A percentile compares a stretch with the other conserved stretches of the same genome.
These are phyloP conservation scores for Datura wrightii DNA, from an alignment of 257 asterid species.

Conservation along the genomic window DNA sequence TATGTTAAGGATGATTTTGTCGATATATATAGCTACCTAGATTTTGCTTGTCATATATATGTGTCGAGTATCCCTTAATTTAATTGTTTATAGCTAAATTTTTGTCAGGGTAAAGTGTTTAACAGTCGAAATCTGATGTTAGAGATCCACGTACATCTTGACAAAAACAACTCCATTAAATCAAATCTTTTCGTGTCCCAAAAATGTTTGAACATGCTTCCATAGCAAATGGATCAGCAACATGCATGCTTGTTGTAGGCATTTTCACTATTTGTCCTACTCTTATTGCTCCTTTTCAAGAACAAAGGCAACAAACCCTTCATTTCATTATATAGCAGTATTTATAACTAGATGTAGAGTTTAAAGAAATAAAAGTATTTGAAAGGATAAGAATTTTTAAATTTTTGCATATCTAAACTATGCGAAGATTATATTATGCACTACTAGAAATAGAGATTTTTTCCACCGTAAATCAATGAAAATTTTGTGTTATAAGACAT, in stretches of 20 bases:
- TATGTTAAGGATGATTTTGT: slow-evolving; percentile 15
- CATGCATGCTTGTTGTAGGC: not conserved
- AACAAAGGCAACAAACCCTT: no score
- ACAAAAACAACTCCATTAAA: not conserved
- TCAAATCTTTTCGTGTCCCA: slow-evolving; percentile 17
- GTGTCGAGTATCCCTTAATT: not conserved
- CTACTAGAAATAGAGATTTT: no score
- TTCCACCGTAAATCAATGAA: no score
- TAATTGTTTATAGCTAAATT: not conserved
- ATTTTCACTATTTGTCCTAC: no score
- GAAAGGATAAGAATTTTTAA: no score
- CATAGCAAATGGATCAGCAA: not conserved
- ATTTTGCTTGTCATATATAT: not conserved
- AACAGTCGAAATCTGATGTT: not conserved
- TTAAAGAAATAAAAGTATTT: no score
- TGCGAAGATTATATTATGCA: no score
- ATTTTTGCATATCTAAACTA: no score
- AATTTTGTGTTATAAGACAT: no score
- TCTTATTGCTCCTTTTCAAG: no score
- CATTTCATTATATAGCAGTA: no score
- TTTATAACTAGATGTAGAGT: no score
- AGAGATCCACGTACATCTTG: not conserved
- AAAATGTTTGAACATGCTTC: not conserved
- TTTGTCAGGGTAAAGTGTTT: not conserved
- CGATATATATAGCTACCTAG: not conserved